A percentile compares a stretch with the other conserved stretches of the same genome.
Evolutionary conservation across 2,329 filamentous ascomycete genomes (phyloP).

Genomic region (Arthrobotrys musiformis): DNA sequence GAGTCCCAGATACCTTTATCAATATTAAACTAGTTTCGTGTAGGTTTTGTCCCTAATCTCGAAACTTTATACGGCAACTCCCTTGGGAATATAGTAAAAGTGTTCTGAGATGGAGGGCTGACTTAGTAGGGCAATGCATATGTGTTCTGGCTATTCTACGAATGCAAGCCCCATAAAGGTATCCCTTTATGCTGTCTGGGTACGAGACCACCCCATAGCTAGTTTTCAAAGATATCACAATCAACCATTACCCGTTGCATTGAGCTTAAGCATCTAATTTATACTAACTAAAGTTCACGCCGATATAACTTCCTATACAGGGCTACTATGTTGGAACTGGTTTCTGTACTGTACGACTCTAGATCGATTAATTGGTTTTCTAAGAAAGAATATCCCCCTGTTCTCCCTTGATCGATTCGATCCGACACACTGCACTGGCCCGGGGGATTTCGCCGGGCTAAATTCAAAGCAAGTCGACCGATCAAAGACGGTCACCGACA

Average conservation of each 20-base stretch:
- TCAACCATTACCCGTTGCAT: background rate
- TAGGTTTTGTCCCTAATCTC: background rate
- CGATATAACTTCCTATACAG: background rate
- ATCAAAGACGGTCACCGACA: conserved; percentile 17
- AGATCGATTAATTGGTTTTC: background rate
- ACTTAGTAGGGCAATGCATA: background rate
- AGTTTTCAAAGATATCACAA: background rate
- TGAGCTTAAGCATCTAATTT: background rate
- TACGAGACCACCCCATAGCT: background rate
- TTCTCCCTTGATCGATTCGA: background rate
- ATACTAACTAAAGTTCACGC: background rate
- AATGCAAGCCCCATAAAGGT: background rate
- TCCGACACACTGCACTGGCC: too few species aligned
- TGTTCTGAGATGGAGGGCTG: background rate
- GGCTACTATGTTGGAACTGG: background rate
- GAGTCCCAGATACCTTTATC: background rate
- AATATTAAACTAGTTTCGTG: background rate
- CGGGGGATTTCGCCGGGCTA: background rate
- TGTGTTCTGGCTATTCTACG: background rate
- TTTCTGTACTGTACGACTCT: background rate
- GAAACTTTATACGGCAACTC: background rate
- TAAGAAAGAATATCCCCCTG: background rate
- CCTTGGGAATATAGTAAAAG: background rate
- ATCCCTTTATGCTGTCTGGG: too few species aligned
- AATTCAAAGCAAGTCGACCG: background rate